Percentiles rank a stretch among this genome's conserved stretches.
Conservation (phyloP, 1,284 basidiomycete species). For the Sporisorium iseilematis-ciliati region DNA sequence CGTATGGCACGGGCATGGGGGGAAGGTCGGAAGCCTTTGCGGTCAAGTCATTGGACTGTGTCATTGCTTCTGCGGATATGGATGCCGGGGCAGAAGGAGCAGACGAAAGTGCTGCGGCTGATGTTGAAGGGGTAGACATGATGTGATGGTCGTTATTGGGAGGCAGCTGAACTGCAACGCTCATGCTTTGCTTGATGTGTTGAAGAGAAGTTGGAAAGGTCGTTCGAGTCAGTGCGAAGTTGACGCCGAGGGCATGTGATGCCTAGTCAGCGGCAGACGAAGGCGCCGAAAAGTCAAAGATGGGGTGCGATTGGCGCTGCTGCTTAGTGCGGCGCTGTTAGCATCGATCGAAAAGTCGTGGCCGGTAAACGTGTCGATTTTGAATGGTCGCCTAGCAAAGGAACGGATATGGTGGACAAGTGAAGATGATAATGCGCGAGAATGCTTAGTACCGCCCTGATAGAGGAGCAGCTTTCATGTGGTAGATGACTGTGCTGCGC, state of each 20-base stretch:
- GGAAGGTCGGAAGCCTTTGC: slow-evolving; percentile 54
- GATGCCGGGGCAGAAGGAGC: slow-evolving; percentile 15
- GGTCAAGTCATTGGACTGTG: slow-evolving; percentile 5
- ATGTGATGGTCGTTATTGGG: slow-evolving; percentile 25
- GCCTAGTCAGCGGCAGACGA: background rate
- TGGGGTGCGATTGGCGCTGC: background rate
- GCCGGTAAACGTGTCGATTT: too few relatives aligned
- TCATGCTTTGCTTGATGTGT: slow-evolving; percentile 30
- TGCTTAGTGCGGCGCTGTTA: background rate
- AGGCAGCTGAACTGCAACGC: slow-evolving; percentile 47
- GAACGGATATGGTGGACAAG: too few relatives aligned
- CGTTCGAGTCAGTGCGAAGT: background rate
- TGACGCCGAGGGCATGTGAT: background rate
- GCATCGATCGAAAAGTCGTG: background rate
- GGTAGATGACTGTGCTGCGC: too few relatives aligned
- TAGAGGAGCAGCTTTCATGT: too few relatives aligned
- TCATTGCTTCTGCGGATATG: slow-evolving; percentile 24
- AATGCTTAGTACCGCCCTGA: too few relatives aligned
- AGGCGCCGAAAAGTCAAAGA: background rate
- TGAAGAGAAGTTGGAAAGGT: background rate
- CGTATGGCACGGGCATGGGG: slow-evolving; percentile 63
- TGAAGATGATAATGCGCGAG: too few relatives aligned
- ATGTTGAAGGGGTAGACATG: slow-evolving; percentile 29
- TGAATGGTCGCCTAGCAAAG: too few relatives aligned
- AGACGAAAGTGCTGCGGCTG: slow-evolving; percentile 8